Evolutionary conservation across 2,329 filamentous ascomycete genomes (phyloP), one percentile per base, ranked within the genome.

Genomic region (Xylaria multiplex): DNA sequence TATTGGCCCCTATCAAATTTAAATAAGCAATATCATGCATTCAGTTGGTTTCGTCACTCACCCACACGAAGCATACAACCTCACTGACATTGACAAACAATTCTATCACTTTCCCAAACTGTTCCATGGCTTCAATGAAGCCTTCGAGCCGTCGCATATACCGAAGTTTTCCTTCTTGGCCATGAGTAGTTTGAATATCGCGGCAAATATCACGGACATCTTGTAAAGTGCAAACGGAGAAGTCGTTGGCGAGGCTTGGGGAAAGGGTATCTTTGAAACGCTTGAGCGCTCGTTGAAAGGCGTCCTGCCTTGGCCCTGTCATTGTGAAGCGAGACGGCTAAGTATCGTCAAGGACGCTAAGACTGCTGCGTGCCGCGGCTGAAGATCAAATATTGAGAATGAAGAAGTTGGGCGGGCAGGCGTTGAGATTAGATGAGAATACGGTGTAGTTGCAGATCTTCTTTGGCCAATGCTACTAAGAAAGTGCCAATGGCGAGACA

Each of bases 61-160:
- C 59, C 59, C 59, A 62, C 27, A 62, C n/a, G 40, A 62, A 62
- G 30, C 50, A 55, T n/a, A 62, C 42, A 8, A 62, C 13, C 7
- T 62, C 49, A 9, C 27, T 48, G 1, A 11, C 42, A 5, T 62
- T 62, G 2, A 6, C 3, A 22, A 35, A 62, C 13, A 55, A 0
- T 37, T 55, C 59, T n/a, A 62, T 42, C 1, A 55, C 49, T 27
- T 55, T 55, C 2, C 59, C 52, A 8, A 55, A 48, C 43, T 62
- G 59, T 11, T 62, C 59, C 37, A 62, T 62, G 3, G 42, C 59
- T n/a, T 62, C 59, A 5, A 62, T 42, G 22, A 62, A 62, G 2
- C 27, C 6, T 5, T n/a, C 9, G 22, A 62, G 50, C 13, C 59
- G 49, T 24, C 27, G 7, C 49, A 62, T 46, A 42, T 62, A 9